Percentiles rank a stretch among this genome's conserved stretches.
Conservation (phyloP, 768 basidiomycete genomes). For the Lyophyllum atratum region DNA sequence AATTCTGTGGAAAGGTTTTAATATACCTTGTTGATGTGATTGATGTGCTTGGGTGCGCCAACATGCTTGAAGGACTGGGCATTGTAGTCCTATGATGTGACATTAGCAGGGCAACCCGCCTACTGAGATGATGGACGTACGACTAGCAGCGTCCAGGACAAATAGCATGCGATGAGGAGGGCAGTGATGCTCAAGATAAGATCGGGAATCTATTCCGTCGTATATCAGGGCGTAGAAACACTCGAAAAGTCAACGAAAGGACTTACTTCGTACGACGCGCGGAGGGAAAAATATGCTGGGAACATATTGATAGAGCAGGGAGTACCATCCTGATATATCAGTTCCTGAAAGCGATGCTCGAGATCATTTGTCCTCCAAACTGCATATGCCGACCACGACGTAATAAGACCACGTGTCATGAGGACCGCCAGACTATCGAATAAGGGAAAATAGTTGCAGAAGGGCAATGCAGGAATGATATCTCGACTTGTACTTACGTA, state of each 20-base stretch:
- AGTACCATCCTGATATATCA: constrained; percentile 40
- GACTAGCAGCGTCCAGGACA: constrained; percentile 49
- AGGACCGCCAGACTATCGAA: constrained; percentile 46
- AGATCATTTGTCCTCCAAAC: constrained; percentile 46
- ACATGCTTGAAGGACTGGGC: constrained; percentile 50
- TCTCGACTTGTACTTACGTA: constrained; percentile 34
- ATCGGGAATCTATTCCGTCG: constrained; percentile 44
- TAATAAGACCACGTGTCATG: constrained; percentile 44
- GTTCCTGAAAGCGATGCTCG: constrained; percentile 31
- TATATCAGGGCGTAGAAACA: neutral
- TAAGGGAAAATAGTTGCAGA: no score
- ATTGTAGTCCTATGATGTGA: constrained; percentile 39
- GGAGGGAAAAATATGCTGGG: constrained; percentile 40
- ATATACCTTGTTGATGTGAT: constrained; percentile 50
- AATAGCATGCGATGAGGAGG: constrained; percentile 39
- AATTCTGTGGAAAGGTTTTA: neutral
- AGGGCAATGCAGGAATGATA: neutral
- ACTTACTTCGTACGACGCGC: constrained; percentile 44
- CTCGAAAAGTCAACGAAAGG: no score
- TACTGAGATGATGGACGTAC: constrained; percentile 23
- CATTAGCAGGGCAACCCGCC: neutral
- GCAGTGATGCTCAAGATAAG: constrained; percentile 46
- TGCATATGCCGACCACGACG: constrained; percentile 53
- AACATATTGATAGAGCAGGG: constrained; percentile 54
- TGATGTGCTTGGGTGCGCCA: constrained; percentile 52